These are phyloP conservation scores for Zychaea mexicana DNA, from an alignment of 371 early-diverging fungal species.

Conservation along the genomic window DNA sequence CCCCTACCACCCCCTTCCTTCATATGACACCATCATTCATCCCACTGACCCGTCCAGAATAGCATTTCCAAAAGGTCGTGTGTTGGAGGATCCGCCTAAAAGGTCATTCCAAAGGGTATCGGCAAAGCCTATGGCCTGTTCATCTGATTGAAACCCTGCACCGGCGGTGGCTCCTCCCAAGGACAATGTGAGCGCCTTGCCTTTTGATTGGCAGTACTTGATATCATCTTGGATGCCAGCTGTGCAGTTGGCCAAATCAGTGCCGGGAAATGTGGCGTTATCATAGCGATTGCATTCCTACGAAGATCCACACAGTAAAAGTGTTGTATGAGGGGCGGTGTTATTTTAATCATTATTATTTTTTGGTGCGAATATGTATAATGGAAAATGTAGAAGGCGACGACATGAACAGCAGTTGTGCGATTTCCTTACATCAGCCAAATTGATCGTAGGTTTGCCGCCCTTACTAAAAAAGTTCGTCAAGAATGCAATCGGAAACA, in stretches of 20 bases:
- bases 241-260: constrained; percentile 54
- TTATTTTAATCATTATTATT: too few relatives aligned
- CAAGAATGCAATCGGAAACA: constrained; percentile 70
- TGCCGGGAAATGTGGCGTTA: constrained; percentile 53
- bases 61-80: constrained; percentile 62
- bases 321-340: too few relatives aligned
- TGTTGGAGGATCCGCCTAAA: constrained; percentile 52
- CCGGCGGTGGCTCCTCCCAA: constrained; percentile 62
- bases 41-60: constrained; percentile 54
- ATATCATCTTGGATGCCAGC: constrained; percentile 48
- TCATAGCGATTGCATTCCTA: constrained; percentile 40
- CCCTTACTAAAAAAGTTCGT: constrained; percentile 60
- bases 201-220: constrained; percentile 54
- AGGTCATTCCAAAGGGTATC: constrained; percentile 61
- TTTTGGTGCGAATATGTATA: not conserved
- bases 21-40: constrained; percentile 3
- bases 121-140: constrained; percentile 47
- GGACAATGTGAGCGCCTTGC: constrained; percentile 58
- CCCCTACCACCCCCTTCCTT: not conserved
- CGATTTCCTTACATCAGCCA: constrained; percentile 66
- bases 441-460: constrained; percentile 54
- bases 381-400: not conserved
- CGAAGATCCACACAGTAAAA: too few relatives aligned
- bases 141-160: constrained; percentile 50
- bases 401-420: not conserved